Percentiles rank a stretch among this genome's conserved stretches.
These are phyloP conservation scores for Creolimax fragrantissima DNA, from an alignment of 78 protist genomes.

Conservation along the genomic window DNA sequence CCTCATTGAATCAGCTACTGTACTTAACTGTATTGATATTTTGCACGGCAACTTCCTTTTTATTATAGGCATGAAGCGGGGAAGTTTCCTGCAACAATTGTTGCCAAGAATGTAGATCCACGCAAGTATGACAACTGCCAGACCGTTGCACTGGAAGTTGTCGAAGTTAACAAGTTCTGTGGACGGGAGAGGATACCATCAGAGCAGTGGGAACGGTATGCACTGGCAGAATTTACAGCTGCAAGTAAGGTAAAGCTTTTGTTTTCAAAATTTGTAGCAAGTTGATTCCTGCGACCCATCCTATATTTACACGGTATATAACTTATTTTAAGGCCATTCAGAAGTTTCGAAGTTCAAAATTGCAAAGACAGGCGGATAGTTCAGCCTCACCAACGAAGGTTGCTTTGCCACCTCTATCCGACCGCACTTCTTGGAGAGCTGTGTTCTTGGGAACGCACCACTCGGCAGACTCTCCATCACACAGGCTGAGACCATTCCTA, in stretches of 20 bases:
- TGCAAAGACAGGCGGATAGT: too few species aligned
- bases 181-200: not conserved
- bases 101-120: not conserved
- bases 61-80: not conserved
- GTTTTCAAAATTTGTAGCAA: too few species aligned
- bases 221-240: not conserved
- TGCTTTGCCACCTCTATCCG: too few species aligned
- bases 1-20: not conserved
- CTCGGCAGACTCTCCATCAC: too few species aligned
- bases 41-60: not conserved
- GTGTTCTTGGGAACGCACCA: too few species aligned
- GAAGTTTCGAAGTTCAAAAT: too few species aligned
- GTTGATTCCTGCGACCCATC: too few species aligned
- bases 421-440: too few species aligned
- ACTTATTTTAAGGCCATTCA: too few species aligned
- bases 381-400: too few species aligned
- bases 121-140: not conserved
- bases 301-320: too few species aligned
- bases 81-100: not conserved
- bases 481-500: too few species aligned
- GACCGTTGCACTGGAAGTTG: not conserved
- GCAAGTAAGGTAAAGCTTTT: not conserved
- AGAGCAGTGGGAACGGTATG: not conserved
- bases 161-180: not conserved
- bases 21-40: not conserved